phyloP scores from a whole-genome alignment of 768 basidiomycete genomes.

The Amanita muscaria region DNA sequence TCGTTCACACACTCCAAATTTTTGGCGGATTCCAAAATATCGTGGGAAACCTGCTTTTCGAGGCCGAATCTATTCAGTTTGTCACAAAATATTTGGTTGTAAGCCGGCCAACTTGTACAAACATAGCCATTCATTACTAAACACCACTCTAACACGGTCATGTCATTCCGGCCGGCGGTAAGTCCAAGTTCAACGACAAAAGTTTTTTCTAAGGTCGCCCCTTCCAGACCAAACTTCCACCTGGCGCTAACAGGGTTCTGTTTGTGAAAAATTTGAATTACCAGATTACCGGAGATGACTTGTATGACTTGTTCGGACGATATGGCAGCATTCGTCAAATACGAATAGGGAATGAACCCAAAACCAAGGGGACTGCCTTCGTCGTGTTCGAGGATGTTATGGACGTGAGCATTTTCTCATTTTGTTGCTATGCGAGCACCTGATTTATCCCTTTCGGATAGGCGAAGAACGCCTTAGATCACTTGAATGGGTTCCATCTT shows the following conservation, averaged over 20 bases:
- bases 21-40: too few relatives aligned
- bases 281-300: constrained; percentile 85
- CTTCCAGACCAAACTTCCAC: constrained; percentile 72
- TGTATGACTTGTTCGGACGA: constrained; percentile 95
- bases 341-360: constrained; percentile 84
- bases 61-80: too few relatives aligned
- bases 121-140: too few relatives aligned
- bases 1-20: too few relatives aligned
- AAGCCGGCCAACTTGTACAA: too few relatives aligned
- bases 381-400: constrained; percentile 95
- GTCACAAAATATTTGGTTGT: too few relatives aligned
- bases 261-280: constrained; percentile 94
- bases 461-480: constrained; percentile 96
- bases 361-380: constrained; percentile 94
- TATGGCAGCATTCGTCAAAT: constrained; percentile 97
- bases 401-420: constrained; percentile 52
- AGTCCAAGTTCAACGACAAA: constrained; percentile 14
- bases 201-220: neutral
- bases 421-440: neutral
- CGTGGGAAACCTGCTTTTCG: too few relatives aligned
- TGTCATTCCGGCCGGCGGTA: constrained; percentile 70
- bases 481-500: constrained; percentile 95
- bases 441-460: constrained; percentile 23
- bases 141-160: constrained; percentile 18
- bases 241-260: constrained; percentile 85